phyloP scores from a whole-genome alignment of 2,329 filamentous ascomycete species.

The Pseudocercospora fuligena region DNA sequence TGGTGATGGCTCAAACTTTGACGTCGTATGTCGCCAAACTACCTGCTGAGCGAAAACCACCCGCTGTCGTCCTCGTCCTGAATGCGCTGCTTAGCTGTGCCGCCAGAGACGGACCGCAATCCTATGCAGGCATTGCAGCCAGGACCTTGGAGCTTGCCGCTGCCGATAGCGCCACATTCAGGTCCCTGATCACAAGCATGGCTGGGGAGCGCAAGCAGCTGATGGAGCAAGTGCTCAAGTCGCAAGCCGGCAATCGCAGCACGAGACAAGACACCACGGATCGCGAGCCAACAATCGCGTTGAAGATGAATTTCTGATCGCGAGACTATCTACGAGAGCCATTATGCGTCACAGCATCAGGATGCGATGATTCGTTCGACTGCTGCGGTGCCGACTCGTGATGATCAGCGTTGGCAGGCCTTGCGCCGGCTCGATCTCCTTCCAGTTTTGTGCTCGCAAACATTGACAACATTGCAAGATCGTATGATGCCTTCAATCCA shows the following conservation, averaged over 20 bases:
- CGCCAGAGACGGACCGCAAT: constrained; percentile 56
- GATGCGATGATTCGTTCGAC: not conserved
- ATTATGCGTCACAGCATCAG: not conserved
- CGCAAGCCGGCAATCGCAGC: constrained; percentile 47
- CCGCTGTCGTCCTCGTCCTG: constrained; percentile 73
- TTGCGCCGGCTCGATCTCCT: not conserved
- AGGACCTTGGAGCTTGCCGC: constrained; percentile 81
- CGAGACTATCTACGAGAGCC: not conserved
- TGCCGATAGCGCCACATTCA: constrained; percentile 73
- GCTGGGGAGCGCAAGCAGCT: constrained; percentile 71
- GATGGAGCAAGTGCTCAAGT: constrained; percentile 68
- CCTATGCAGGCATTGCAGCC: constrained; percentile 73
- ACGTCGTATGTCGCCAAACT: constrained; percentile 68
- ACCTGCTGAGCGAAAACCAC: constrained; percentile 44
- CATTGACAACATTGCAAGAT: constrained; percentile 39
- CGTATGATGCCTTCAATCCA: constrained; percentile 61
- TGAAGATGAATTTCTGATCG: constrained; percentile 83
- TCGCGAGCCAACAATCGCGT: constrained; percentile 76
- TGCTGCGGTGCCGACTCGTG: not conserved
- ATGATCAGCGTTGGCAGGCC: not conserved
- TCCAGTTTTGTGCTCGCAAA: constrained; percentile 27
- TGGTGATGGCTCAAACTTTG: constrained; percentile 73
- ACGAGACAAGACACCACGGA: constrained; percentile 50
- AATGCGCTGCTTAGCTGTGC: constrained; percentile 77
- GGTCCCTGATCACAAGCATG: constrained; percentile 73